Base-by-base conservation (phyloP, 2,329 filamentous ascomycete genomes). In the Colletotrichum sp. region DNA sequence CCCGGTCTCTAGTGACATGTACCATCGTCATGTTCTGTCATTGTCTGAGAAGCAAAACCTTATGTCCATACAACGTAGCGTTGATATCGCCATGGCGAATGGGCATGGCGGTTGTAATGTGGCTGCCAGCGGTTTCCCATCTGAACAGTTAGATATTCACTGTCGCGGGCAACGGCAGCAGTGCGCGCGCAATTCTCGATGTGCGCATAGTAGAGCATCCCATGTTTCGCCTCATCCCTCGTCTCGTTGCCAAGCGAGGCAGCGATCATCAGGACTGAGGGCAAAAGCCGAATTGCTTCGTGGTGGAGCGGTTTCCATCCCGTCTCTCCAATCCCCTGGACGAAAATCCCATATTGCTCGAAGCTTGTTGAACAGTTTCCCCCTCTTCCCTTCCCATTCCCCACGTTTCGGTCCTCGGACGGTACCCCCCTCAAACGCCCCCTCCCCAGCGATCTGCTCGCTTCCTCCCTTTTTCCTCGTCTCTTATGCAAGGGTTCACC, bases 281-380 rank as follows among this genome's bases (percentile, higher is more conserved):
- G 30, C 15, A n/a, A 61, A 52, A 32, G 38, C 24, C 55, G 52
- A 69, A 61, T 69, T 43, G 8, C 12, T 26, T 69, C 66, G 13
- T 18, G 34, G 66, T 67, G 65, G 65, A 67, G 65, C 43, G 28
- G 26, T 36, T 61, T 21, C 55, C 67, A 70, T 62, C 56, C 56
- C n/a, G 36, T 70, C 67, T 58, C 67, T 62, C 56, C 36, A n/a
- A 36, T 70, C 67, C 67, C 67, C 67, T 70, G 67, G 67, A 24
- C 67, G 26, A 52, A 55, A 43, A 34, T 69, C 66, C 34, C 66
- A 69, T 69, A 34, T n/a, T 61, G 52, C 32, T 56, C 36, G 66
- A 70, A 70, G 66, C 71, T 56, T 70, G 30, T 34, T 65, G 12
- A 26, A 58, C 12, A 5, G 30, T 48, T 56, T 10, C 21, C 36